Percentiles rank a stretch among this genome's conserved stretches.
Evolutionary conservation across 1,139 yeast genomes (phyloP).

Genomic region (Suhomyces choctaworum): DNA sequence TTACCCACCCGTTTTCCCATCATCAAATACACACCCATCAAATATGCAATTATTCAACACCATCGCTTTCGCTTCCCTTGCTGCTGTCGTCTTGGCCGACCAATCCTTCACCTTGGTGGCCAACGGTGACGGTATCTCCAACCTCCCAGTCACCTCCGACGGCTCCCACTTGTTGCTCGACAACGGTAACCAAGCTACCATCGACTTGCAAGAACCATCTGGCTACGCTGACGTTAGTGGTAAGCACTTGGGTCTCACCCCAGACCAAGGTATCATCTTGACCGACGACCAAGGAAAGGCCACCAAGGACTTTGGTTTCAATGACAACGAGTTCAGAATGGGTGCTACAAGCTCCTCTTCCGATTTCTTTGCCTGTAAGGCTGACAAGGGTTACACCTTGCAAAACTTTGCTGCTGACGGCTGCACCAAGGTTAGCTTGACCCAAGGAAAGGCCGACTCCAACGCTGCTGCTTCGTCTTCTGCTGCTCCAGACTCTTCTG

Average conservation of each 20-base stretch:
- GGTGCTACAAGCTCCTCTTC: constrained; percentile 18
- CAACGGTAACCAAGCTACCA: constrained; percentile 19
- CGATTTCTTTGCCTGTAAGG: constrained; percentile 29
- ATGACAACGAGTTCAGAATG: constrained; percentile 27
- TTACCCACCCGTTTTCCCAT: not conserved
- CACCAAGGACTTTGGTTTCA: constrained; percentile 31
- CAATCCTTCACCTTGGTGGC: constrained; percentile 31
- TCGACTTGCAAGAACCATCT: constrained; percentile 32
- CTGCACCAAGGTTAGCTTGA: constrained; percentile 19
- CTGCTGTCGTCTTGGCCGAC: constrained; percentile 33
- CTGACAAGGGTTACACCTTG: constrained; percentile 13
- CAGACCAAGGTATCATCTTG: constrained; percentile 16
- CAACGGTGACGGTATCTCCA: constrained; percentile 22
- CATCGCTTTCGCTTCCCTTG: constrained; percentile 28
- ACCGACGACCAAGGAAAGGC: constrained; percentile 19
- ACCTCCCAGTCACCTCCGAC: constrained; percentile 23
- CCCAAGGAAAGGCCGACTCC: constrained; percentile 3
- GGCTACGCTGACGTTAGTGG: constrained; percentile 28
- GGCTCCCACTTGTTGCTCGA: constrained; percentile 20
- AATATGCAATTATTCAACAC: constrained; percentile 15
- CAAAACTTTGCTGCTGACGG: constrained; percentile 17
- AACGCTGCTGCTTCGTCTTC: constrained; percentile 6
- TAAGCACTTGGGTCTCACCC: constrained; percentile 19
- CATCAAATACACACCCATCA: constrained; percentile 2
- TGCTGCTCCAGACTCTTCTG: constrained; percentile 4